Conservation (phyloP, 257 asterid genomes). For the Lantana camara region DNA sequence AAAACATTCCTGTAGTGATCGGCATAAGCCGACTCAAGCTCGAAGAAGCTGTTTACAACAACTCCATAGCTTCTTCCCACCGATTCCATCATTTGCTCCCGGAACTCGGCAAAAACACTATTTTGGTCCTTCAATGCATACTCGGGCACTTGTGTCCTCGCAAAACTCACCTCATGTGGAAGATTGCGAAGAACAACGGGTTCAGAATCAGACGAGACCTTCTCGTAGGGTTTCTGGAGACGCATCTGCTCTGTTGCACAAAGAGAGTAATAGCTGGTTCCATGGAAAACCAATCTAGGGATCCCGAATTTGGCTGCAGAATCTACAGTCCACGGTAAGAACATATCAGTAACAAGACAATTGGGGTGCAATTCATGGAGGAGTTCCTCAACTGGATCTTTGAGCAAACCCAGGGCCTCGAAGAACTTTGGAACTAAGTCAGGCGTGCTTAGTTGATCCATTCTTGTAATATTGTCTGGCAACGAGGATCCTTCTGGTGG, state of each 20-base stretch:
- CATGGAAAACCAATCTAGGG: constrained; percentile 50
- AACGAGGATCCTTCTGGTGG: constrained; percentile 42
- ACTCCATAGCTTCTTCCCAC: constrained; percentile 43
- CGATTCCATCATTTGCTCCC: constrained; percentile 26
- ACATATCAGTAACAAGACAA: constrained; percentile 49
- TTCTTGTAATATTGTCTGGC: constrained; percentile 39
- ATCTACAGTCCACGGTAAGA: constrained; percentile 50
- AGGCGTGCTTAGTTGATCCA: constrained; percentile 31
- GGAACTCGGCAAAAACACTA: not conserved
- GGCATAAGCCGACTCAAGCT: constrained; percentile 48
- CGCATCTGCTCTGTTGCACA: constrained; percentile 33
- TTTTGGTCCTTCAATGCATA: not conserved
- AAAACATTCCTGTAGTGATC: constrained; percentile 37
- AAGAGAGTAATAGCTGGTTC: constrained; percentile 38
- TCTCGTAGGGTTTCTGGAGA: constrained; percentile 36
- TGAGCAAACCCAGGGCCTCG: constrained; percentile 37
- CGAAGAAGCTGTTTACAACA: constrained; percentile 53
- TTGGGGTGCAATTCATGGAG: constrained; percentile 31
- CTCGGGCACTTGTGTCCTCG: constrained; percentile 35
- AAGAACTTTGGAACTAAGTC: constrained; percentile 11
- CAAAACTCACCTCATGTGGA: constrained; percentile 37
- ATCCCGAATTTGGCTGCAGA: constrained; percentile 47
- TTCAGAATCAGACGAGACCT: constrained; percentile 47
- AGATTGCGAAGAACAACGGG: constrained; percentile 42
- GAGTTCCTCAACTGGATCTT: constrained; percentile 39